These are phyloP conservation scores for Phyllosticta citribraziliensis DNA, from an alignment of 2,329 filamentous ascomycete species.

Conservation along the genomic window DNA sequence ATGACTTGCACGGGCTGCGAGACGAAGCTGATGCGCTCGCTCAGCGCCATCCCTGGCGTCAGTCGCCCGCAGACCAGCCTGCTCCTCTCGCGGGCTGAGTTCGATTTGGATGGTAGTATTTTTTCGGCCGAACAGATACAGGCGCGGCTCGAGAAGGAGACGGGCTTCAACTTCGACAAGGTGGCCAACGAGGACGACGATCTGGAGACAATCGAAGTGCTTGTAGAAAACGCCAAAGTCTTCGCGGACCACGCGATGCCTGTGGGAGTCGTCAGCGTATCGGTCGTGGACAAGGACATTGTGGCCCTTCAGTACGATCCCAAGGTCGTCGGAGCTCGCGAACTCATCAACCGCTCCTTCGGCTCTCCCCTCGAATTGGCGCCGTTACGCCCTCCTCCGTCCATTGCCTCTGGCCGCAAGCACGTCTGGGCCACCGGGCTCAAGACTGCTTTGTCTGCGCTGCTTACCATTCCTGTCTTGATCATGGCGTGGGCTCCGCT, in stretches of 20 bases:
- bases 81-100: conserved; percentile 54
- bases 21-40: conserved; percentile 47
- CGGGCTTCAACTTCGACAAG: conserved; percentile 51
- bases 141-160: conserved; percentile 43
- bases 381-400: conserved; percentile 27
- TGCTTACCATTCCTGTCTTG: conserved; percentile 38
- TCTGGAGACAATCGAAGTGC: conserved; percentile 44
- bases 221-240: conserved; percentile 26
- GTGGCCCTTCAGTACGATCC: conserved; percentile 41
- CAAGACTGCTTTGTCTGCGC: conserved; percentile 32
- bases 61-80: conserved; percentile 53
- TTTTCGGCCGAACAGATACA: conserved; percentile 33
- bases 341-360: conserved; percentile 11
- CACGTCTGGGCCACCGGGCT: conserved; percentile 3
- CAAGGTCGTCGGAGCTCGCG: conserved; percentile 38
- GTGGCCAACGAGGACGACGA: conserved; percentile 28
- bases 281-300: conserved; percentile 15
- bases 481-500: conserved; percentile 59
- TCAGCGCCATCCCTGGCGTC: conserved; percentile 42
- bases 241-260: conserved; percentile 32
- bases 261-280: conserved; percentile 23
- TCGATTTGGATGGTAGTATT: conserved; percentile 43
- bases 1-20: conserved; percentile 70
- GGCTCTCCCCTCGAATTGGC: conserved; percentile 18
- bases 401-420: conserved; percentile 26